Evolutionary conservation across 2,329 filamentous ascomycete genomes (phyloP).

Genomic region (Aureobasidium sp.): DNA sequence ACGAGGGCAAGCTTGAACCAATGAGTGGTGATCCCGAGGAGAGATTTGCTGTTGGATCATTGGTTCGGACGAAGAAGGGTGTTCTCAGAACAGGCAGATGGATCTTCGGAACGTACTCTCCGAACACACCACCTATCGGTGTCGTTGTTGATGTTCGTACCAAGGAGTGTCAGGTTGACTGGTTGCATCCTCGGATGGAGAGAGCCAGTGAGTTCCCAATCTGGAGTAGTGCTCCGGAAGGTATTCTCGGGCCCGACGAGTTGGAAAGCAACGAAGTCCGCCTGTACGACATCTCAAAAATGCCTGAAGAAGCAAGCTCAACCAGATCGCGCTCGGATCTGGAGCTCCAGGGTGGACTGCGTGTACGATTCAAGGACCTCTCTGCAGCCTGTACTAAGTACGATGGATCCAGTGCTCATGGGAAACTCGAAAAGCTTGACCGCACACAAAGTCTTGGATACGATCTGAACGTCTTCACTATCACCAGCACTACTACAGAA

Average conservation of each 20-base stretch:
- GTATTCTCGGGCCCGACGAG: slow-evolving; percentile 28
- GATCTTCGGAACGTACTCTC: slow-evolving; percentile 46
- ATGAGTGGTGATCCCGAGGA: slow-evolving; percentile 20
- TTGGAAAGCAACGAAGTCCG: slow-evolving; percentile 37
- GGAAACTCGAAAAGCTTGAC: slow-evolving; percentile 39
- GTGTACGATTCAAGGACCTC: slow-evolving; percentile 51
- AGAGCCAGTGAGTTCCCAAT: not conserved
- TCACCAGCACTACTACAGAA: slow-evolving; percentile 43
- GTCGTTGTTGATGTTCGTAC: slow-evolving; percentile 46
- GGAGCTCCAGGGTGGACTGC: slow-evolving; percentile 24
- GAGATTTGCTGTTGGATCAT: slow-evolving; percentile 41
- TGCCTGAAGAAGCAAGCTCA: not conserved
- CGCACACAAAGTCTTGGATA: slow-evolving; percentile 46
- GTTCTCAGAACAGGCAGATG: slow-evolving; percentile 47
- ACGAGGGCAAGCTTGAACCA: slow-evolving; percentile 34
- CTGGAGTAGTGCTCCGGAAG: slow-evolving; percentile 16
- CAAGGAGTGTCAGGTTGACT: slow-evolving; percentile 42
- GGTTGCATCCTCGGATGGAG: slow-evolving; percentile 36
- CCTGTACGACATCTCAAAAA: slow-evolving; percentile 36
- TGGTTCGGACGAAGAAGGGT: slow-evolving; percentile 45
- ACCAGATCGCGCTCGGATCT: slow-evolving; percentile 22
- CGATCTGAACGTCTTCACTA: slow-evolving; percentile 52
- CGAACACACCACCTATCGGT: slow-evolving; percentile 43
- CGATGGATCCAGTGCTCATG: slow-evolving; percentile 32
- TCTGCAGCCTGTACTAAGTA: slow-evolving; percentile 47